Conservation (phyloP, 2,329 filamentous ascomycete genomes). For the Nothomitra cinnamomea region DNA sequence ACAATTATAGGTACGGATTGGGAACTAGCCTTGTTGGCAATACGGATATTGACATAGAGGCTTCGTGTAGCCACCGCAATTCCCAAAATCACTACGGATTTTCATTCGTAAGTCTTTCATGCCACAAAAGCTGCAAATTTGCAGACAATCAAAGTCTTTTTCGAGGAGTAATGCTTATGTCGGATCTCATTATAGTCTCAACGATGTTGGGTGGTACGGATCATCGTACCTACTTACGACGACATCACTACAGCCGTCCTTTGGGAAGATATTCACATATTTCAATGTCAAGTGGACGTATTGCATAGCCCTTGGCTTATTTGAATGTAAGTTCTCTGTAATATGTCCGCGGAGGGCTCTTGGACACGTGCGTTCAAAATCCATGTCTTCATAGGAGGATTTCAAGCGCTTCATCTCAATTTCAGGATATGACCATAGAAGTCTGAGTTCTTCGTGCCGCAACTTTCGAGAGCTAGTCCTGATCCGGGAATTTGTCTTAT, state of each 20-base stretch:
- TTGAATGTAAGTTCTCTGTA: conserved; percentile 15
- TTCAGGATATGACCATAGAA: no score
- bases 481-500: no score
- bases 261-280: conserved; percentile 41
- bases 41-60: background rate
- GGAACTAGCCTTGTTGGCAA: background rate
- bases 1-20: conserved; percentile 1
- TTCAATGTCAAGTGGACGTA: conserved; percentile 36
- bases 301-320: conserved; percentile 29
- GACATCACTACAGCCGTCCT: conserved; percentile 27
- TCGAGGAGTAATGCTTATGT: no score
- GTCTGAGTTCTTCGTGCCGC: no score
- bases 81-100: conserved; percentile 24
- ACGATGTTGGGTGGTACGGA: conserved; percentile 27
- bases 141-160: no score
- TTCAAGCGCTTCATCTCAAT: no score
- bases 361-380: background rate
- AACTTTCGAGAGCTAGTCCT: no score
- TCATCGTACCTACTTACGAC: conserved; percentile 28
- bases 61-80: conserved; percentile 18
- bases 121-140: no score
- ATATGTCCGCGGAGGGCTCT: no score
- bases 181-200: conserved; percentile 13
- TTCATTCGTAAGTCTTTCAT: conserved; percentile 13
- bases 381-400: no score